These are phyloP conservation scores for Leucoagaricus sp. DNA, from an alignment of 1,284 basidiomycete genomes.

Conservation along the genomic window DNA sequence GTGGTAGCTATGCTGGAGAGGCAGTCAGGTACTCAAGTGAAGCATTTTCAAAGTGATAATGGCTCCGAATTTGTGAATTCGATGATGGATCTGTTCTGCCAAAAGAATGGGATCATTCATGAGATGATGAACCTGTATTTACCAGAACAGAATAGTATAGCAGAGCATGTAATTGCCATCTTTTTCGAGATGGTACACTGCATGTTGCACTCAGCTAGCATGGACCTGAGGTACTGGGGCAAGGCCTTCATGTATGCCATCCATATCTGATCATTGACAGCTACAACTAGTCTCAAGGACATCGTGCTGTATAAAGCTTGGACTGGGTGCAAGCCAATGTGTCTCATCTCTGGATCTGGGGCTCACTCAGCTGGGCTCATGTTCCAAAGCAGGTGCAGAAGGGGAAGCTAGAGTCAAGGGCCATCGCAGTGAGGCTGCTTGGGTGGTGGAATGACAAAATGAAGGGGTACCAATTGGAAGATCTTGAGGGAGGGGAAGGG, in stretches of 20 bases:
- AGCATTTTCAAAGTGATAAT: background rate
- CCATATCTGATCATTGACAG: constrained; percentile 25
- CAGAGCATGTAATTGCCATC: constrained; percentile 36
- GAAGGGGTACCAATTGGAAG: constrained; percentile 18
- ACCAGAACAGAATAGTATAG: constrained; percentile 36
- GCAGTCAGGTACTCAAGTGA: background rate
- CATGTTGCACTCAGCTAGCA: constrained; percentile 27
- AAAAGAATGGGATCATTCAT: constrained; percentile 8
- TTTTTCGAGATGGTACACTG: constrained; percentile 27
- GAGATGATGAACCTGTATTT: constrained; percentile 17
- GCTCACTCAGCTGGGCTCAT: constrained; percentile 20
- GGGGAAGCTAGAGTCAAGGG: constrained; percentile 19
- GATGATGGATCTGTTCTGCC: constrained; percentile 1
- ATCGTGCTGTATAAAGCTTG: constrained; percentile 16
- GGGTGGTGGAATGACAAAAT: constrained; percentile 19
- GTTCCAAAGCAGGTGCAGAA: constrained; percentile 18
- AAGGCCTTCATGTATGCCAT: constrained; percentile 36
- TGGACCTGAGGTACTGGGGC: constrained; percentile 39
- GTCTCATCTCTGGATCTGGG: constrained; percentile 20
- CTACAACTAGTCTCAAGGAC: constrained; percentile 18
- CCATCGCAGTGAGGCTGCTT: constrained; percentile 13
- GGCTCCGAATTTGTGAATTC: constrained; percentile 11
- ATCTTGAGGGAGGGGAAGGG: constrained; percentile 12
- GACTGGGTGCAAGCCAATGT: constrained; percentile 19
- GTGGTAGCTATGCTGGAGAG: background rate